Conservation (phyloP, 768 basidiomycete species). For the Tulasnella sp. region DNA sequence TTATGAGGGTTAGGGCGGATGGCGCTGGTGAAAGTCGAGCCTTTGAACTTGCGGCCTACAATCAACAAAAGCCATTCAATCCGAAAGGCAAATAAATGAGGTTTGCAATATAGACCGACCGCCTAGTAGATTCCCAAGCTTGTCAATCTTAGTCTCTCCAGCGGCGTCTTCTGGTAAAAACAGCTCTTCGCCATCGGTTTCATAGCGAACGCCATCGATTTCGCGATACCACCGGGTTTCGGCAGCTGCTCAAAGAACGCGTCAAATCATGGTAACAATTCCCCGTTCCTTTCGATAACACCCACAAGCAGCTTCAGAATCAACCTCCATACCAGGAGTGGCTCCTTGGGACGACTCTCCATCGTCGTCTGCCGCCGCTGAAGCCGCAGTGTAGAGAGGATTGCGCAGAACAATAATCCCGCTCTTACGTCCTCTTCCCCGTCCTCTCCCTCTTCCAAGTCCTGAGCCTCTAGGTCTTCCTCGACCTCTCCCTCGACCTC, state of each 20-base stretch:
- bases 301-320: slow-evolving; percentile 7
- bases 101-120: slow-evolving; percentile 48
- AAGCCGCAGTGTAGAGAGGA: slow-evolving; percentile 2
- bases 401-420: slow-evolving; percentile 18
- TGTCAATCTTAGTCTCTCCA: slow-evolving; percentile 90
- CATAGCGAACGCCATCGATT: slow-evolving; percentile 65
- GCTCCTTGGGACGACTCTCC: slow-evolving; percentile 11
- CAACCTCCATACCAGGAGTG: slow-evolving; percentile 25
- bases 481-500: slow-evolving; percentile 4
- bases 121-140: slow-evolving; percentile 73
- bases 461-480: slow-evolving; percentile 12
- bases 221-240: slow-evolving; percentile 31
- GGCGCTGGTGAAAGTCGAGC: slow-evolving; percentile 81
- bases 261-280: background rate
- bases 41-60: slow-evolving; percentile 81
- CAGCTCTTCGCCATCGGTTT: slow-evolving; percentile 87
- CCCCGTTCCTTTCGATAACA: background rate
- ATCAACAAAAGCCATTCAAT: background rate
- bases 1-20: slow-evolving; percentile 71
- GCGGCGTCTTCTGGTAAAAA: slow-evolving; percentile 75
- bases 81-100: slow-evolving; percentile 25
- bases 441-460: slow-evolving; percentile 4
- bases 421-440: slow-evolving; percentile 14
- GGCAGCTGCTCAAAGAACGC: slow-evolving; percentile 28
- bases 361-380: slow-evolving; percentile 10